Conservation (phyloP, 148 eudicot genomes). For the Fagopyrum tataricum region DNA sequence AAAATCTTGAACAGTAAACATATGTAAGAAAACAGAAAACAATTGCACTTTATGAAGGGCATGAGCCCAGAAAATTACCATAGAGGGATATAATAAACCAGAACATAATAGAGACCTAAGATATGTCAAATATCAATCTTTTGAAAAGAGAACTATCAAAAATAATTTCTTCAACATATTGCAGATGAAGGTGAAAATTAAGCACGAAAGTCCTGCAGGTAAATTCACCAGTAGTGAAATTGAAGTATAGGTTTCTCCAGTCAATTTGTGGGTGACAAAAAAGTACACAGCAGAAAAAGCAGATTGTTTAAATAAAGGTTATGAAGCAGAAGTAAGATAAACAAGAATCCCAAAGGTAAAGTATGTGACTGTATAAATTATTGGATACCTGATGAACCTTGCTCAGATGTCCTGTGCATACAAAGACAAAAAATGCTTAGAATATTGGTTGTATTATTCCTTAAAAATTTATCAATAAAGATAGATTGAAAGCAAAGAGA, state of each 20-base stretch:
- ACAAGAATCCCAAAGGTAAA: constrained; percentile 6
- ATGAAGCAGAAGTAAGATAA: neutral
- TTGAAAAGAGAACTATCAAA: too few species aligned
- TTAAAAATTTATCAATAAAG: neutral
- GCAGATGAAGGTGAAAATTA: too few species aligned
- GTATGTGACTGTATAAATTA: neutral
- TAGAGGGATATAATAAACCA: neutral
- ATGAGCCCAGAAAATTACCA: neutral
- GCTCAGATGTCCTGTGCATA: constrained; percentile 76
- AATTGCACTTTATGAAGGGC: neutral
- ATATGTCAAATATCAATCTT: neutral
- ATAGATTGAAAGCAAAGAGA: neutral
- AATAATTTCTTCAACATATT: too few species aligned
- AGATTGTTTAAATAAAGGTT: neutral
- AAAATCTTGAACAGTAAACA: neutral
- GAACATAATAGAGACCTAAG: neutral
- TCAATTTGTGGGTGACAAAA: neutral
- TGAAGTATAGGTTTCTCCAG: neutral
- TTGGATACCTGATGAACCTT: constrained; percentile 72
- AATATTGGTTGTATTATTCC: neutral
- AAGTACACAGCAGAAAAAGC: neutral
- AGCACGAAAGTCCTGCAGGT: too few species aligned
- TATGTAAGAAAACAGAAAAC: neutral
- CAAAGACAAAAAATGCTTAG: constrained; percentile 16
- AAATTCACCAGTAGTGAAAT: neutral